Base-by-base conservation (phyloP, 1,284 basidiomycete genomes). In the Polyporus tsugae region DNA sequence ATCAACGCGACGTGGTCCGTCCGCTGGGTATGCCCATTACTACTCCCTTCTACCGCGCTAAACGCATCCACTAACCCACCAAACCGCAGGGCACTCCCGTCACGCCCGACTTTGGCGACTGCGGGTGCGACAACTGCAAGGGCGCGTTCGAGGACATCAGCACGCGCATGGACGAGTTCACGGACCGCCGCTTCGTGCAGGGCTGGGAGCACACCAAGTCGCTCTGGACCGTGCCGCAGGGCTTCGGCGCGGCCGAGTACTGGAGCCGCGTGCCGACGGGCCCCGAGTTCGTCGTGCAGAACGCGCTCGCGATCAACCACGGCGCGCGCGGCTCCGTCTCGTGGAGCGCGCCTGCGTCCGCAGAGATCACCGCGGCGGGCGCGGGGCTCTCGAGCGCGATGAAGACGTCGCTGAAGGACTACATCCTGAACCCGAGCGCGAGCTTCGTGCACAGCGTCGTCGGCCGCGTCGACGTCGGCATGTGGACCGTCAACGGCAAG, bases 211-310 rank as follows among this genome's bases (percentile, higher is more conserved):
- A 86, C 17, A 85, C 83, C 2, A 88, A 90, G 75, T 83, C 87
- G 0, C 83, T 92, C 2, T 94, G 92, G 92, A 87, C 88, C 2
- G 92, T 93, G 0, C 91, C 92, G 0, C 92, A 94, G 77, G 92
- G 85, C 0, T 94, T 94, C 76, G 91, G 91, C 55, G 44, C 22
- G 17, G 7, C n/a, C 69, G 91, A 90, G 19, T 92, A 91, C 73
- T 93, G 92, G 92, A 77, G 82, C 73, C 82, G 88, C 4, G 79
- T 78, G 33, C 92, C 92, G 0, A 92, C 89, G 1, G 91, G 91
- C 2, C 81, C 85, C 66, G 92, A 94, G 74, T 92, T 87, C 76
- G 81, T 91, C 9, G 85, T 92, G 3, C 81, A 91, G 78, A 86
- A 83, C 70, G 83, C 91, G 38, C 74, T 93, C 19, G 88, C 85